A percentile compares a stretch with the other conserved stretches of the same genome.
Conservation (phyloP, 441 rosid species). For the Gossypium davidsonii region DNA sequence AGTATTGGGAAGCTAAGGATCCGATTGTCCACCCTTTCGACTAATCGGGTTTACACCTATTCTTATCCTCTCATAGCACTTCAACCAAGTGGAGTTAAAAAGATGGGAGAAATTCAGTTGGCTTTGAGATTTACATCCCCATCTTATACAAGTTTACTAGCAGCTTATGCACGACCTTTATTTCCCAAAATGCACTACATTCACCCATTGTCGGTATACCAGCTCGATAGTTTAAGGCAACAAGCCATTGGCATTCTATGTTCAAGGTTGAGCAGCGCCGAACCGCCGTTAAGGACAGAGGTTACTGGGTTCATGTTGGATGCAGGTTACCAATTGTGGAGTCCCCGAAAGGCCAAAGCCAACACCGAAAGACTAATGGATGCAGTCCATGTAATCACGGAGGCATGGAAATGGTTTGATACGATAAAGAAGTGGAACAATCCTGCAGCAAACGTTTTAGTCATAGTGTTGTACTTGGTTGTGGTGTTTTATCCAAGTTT, state of each 20-base stretch:
- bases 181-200: background rate
- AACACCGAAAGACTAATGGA: background rate
- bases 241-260: background rate
- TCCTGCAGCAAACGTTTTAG: background rate
- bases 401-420: background rate
- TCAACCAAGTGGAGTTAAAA: background rate
- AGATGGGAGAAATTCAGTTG: conserved; percentile 8
- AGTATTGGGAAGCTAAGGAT: conserved; percentile 60
- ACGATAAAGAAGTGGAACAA: background rate
- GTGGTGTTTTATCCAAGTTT: background rate
- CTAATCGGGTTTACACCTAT: conserved; percentile 51
- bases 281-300: conserved; percentile 4
- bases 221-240: background rate
- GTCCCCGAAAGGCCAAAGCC: background rate
- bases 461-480: background rate
- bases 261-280: background rate
- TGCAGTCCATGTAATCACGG: background rate
- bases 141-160: background rate
- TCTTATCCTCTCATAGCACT: conserved; percentile 39
- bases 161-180: background rate
- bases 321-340: background rate
- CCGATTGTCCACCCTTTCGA: conserved; percentile 47
- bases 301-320: background rate
- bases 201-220: background rate
- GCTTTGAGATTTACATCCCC: conserved; percentile 1